These are phyloP conservation scores for Cytospora piceae DNA, from an alignment of 2,329 filamentous ascomycete species.

Conservation along the genomic window DNA sequence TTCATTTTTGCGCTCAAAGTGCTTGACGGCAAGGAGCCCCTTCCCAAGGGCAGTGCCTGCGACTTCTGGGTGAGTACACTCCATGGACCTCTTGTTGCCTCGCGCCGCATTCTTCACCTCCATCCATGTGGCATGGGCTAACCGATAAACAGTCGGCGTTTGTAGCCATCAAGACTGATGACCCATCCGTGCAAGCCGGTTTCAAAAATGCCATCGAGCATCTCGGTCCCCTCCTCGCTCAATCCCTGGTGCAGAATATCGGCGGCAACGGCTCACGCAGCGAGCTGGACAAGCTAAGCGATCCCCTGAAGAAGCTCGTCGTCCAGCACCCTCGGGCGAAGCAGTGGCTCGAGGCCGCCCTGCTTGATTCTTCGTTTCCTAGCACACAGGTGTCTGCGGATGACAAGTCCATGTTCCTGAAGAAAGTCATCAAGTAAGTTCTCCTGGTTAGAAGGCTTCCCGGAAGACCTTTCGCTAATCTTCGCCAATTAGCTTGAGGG, in stretches of 20 bases:
- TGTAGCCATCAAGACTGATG: conserved; percentile 50
- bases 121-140: not conserved
- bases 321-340: conserved; percentile 58
- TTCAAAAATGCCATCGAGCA: conserved; percentile 57
- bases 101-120: no score
- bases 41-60: conserved; percentile 74
- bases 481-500: conserved; percentile 56
- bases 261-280: conserved; percentile 70
- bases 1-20: conserved; percentile 74
- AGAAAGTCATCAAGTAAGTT: conserved; percentile 66
- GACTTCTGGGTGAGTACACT: conserved; percentile 70
- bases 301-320: conserved; percentile 72
- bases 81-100: no score
- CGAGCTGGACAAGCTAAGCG: conserved; percentile 71
- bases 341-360: conserved; percentile 64
- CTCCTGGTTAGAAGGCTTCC: conserved; percentile 7
- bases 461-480: not conserved
- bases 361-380: conserved; percentile 60
- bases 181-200: conserved; percentile 47
- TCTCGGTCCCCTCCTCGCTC: conserved; percentile 64
- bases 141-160: conserved; percentile 53
- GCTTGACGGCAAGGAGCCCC: conserved; percentile 70
- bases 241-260: conserved; percentile 66
- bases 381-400: conserved; percentile 60
- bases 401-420: conserved; percentile 67